Evolutionary conservation across 148 eudicot genomes (phyloP), one percentile per base, ranked within the genome.

Genomic region (Agrostemma githago): DNA sequence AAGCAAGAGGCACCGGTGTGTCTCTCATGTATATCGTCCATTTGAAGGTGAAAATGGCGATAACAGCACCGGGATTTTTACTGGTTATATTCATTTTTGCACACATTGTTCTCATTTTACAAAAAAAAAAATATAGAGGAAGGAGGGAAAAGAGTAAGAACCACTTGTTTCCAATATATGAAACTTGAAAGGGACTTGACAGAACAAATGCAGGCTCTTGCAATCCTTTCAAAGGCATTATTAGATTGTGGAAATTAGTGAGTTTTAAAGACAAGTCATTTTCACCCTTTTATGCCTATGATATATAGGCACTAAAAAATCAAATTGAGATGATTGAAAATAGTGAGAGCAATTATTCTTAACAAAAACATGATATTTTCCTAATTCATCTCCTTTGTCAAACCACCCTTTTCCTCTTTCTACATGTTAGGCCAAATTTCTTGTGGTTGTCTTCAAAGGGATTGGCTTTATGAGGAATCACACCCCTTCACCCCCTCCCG

Each of bases 311-410:
- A 65, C n/a, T 56, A 56, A 6, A 59, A 62, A 62, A 53, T 41
- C 46, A 62, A 68, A 62, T 6, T 66, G 78, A 69, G 53, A 79
- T 38, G 70, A 69, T 61, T 68, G 82, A 63, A 62, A 62, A 37
- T n/a, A 40, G 6, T 5, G 75, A 26, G 34, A 2, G 67, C 68
- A 73, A 73, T 79, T 68, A 67, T 79, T 70, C 60, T 43, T 62
- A 2, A 48, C 34, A 56, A 14, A 54, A 62, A 48, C 11, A 68
- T 74, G 62, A 16, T 56, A 51, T 53, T 39, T 71, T 62, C 19
- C 41, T 26, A 10, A 62, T 70, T 43, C 56, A 63, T n/a, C 8
- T 71, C 71, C 72, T 66, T 67, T 78, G 73, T 78, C 72, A 78
- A 68, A 78, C 21, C 21, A 12, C 71, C 9, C 41, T 54, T 77